Evolutionary conservation across 2,329 filamentous ascomycete genomes (phyloP).

Genomic region (Neonectria magnoliae): DNA sequence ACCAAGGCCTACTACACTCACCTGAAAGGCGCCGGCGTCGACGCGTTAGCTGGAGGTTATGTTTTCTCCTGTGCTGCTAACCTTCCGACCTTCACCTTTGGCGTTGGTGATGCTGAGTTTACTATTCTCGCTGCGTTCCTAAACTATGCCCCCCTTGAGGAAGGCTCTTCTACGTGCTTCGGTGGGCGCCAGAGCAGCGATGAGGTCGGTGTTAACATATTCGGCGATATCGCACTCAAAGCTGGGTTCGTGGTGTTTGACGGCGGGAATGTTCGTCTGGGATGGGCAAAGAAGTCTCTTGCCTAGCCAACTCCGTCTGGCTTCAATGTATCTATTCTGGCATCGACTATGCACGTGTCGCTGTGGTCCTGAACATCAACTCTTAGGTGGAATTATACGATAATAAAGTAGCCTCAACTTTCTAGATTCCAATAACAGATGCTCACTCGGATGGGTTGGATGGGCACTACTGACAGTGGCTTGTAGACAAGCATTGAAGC

Average conservation of each 20-base stretch:
- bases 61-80: conserved; percentile 57
- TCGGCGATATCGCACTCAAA: conserved; percentile 70
- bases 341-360: neutral
- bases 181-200: conserved; percentile 73
- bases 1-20: conserved; percentile 60
- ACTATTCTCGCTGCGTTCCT: conserved; percentile 64
- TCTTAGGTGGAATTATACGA: too few relatives aligned
- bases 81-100: conserved; percentile 62
- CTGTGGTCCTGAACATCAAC: too few relatives aligned
- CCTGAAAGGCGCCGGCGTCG: conserved; percentile 54
- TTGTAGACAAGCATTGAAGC: too few relatives aligned
- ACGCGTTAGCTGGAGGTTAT: conserved; percentile 55
- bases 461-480: too few relatives aligned
- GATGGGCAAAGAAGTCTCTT: conserved; percentile 35
- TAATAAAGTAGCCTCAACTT: too few relatives aligned
- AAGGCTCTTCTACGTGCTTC: conserved; percentile 59
- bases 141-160: conserved; percentile 59
- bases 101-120: conserved; percentile 67
- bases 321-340: neutral
- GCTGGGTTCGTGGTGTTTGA: conserved; percentile 69
- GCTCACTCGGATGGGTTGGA: too few relatives aligned
- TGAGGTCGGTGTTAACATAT: conserved; percentile 62
- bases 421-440: too few relatives aligned
- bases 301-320: neutral
- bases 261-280: conserved; percentile 38